A percentile compares a stretch with the other conserved stretches of the same genome.
Conservation (phyloP, 768 basidiomycete species). For the Panaeolus papilionaceus region DNA sequence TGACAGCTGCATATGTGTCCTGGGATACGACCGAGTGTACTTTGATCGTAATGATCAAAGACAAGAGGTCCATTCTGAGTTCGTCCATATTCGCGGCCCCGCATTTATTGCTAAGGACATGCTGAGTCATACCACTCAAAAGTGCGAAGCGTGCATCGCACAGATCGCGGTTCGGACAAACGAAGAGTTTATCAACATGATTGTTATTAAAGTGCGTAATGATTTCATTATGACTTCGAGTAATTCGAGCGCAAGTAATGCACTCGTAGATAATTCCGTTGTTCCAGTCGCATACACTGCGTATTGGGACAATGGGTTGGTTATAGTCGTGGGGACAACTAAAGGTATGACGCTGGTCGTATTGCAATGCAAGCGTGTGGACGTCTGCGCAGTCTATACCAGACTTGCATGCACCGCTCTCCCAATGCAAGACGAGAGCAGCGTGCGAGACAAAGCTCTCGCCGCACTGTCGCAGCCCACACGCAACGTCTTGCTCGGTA, state of each 20-base stretch:
- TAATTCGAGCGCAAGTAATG: neutral
- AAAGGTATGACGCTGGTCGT: slow-evolving; percentile 2
- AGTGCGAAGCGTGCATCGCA: slow-evolving; percentile 1
- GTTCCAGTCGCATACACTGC: neutral
- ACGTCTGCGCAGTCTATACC: slow-evolving; percentile 9
- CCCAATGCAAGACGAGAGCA: slow-evolving; percentile 9
- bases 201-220: slow-evolving; percentile 4
- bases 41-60: neutral
- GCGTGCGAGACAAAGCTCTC: slow-evolving; percentile 5
- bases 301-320: neutral
- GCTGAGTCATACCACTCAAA: slow-evolving; percentile 11
- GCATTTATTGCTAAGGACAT: slow-evolving; percentile 12
- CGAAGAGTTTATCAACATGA: slow-evolving; percentile 9
- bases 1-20: neutral
- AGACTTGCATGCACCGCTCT: slow-evolving; percentile 9
- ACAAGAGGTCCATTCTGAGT: neutral
- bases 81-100: neutral
- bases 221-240: slow-evolving; percentile 1
- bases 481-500: slow-evolving; percentile 2
- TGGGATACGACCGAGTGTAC: neutral
- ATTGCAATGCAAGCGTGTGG: neutral
- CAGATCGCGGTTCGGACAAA: neutral
- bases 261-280: slow-evolving; percentile 1
- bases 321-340: neutral
- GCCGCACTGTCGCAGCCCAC: slow-evolving; percentile 6